Evolutionary conservation across 768 basidiomycete species (phyloP).

Genomic region (Strobilomyces echinocephalus): DNA sequence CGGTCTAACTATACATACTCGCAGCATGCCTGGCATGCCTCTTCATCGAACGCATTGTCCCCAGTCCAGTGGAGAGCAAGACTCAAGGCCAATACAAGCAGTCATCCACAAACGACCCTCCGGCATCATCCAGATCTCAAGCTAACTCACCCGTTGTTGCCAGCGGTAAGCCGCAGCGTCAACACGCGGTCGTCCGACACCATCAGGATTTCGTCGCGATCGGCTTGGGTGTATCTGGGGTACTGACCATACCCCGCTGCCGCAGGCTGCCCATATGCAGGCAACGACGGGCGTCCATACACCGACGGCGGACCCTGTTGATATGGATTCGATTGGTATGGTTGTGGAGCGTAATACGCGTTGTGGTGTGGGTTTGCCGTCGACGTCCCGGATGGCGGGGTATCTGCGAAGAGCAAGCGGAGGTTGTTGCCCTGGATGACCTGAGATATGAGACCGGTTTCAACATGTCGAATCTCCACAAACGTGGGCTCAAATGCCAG

Average conservation of each 20-base stretch:
- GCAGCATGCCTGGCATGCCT: background rate
- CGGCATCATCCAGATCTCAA: conserved; percentile 1
- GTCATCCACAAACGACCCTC: background rate
- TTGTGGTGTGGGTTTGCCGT: conserved; percentile 38
- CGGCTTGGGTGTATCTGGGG: conserved; percentile 46
- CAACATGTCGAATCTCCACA: conserved; percentile 94
- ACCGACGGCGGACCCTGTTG: conserved; percentile 23
- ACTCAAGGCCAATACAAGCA: conserved; percentile 9
- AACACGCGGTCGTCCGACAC: conserved; percentile 86
- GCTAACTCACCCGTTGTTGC: conserved; percentile 12
- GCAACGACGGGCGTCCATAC: conserved; percentile 26
- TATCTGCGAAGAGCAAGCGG: conserved; percentile 88
- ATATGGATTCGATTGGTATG: conserved; percentile 32
- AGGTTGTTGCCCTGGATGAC: conserved; percentile 93
- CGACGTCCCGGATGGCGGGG: conserved; percentile 80
- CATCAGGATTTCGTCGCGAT: conserved; percentile 81
- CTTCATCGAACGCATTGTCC: conserved; percentile 7
- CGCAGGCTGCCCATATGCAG: conserved; percentile 24
- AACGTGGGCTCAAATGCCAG: conserved; percentile 95
- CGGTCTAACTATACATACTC: conserved; percentile 24
- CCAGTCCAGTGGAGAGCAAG: conserved; percentile 15
- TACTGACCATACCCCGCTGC: conserved; percentile 37
- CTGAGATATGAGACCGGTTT: conserved; percentile 86
- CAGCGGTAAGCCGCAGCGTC: conserved; percentile 52
- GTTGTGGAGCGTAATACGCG: conserved; percentile 29